A percentile compares a stretch with the other conserved stretches of the same genome.
Evolutionary conservation across 2,329 filamentous ascomycete species (phyloP).

Genomic region (Epichloe amarillans): DNA sequence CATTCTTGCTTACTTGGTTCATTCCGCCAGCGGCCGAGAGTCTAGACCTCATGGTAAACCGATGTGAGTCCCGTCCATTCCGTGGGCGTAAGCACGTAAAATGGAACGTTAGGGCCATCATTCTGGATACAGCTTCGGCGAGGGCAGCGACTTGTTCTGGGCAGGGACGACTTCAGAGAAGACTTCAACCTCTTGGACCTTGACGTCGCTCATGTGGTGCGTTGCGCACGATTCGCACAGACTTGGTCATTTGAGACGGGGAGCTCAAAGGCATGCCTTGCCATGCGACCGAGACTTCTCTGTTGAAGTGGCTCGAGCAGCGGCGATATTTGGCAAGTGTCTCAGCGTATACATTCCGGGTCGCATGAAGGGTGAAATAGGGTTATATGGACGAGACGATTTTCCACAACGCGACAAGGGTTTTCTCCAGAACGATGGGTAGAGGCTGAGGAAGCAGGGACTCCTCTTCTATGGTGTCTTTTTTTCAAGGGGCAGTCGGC

Average conservation of each 20-base stretch:
- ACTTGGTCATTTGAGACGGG: too few species aligned
- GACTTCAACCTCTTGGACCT: conserved; percentile 12
- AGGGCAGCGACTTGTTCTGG: neutral
- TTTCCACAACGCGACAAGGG: conserved; percentile 10
- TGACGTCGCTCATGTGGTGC: conserved; percentile 21
- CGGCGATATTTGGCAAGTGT: too few species aligned
- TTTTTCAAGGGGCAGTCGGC: neutral
- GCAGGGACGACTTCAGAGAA: neutral
- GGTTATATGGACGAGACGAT: conserved; percentile 13
- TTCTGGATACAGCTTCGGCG: neutral
- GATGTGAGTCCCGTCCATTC: too few species aligned
- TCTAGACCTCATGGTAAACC: too few species aligned
- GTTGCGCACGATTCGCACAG: conserved; percentile 15
- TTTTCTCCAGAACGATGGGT: conserved; percentile 18
- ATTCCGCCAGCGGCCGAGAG: too few species aligned
- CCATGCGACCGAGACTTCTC: too few species aligned
- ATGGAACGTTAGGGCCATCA: too few species aligned
- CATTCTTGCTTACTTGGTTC: too few species aligned
- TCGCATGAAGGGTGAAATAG: neutral
- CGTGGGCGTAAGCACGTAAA: too few species aligned
- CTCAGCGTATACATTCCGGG: too few species aligned
- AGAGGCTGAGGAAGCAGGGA: neutral
- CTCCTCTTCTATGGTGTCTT: neutral
- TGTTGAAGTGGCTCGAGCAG: too few species aligned
- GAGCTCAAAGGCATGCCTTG: too few species aligned